Evolutionary conservation across 2,329 filamentous ascomycete genomes (phyloP).

Genomic region (Elsinoe necatrix): DNA sequence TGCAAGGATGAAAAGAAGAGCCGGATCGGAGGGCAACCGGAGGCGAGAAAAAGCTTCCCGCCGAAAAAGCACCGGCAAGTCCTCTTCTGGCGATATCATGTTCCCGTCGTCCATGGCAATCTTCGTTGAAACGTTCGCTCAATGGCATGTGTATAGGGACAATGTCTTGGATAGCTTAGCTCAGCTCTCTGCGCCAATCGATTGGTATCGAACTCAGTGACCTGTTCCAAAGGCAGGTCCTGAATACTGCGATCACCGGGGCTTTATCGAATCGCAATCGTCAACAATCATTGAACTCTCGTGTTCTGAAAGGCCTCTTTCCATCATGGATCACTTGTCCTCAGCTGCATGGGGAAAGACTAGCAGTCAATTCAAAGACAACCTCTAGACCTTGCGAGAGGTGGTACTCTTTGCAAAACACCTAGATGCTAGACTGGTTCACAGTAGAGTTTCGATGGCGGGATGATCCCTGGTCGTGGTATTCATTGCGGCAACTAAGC

Average conservation of each 20-base stretch:
- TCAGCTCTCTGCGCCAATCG: neutral
- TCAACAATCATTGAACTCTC: no score
- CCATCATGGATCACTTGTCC: no score
- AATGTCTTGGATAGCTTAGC: neutral
- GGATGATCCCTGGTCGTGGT: slow-evolving; percentile 1
- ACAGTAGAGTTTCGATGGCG: no score
- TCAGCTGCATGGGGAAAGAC: no score
- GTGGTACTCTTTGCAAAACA: no score
- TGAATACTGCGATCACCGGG: neutral
- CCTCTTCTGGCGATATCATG: neutral
- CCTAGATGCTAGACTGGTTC: no score
- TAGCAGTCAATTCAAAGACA: no score
- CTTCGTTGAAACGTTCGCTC: neutral
- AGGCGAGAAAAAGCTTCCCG: neutral
- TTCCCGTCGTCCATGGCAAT: neutral
- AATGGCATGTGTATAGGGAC: neutral
- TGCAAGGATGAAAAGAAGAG: neutral
- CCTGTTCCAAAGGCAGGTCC: neutral
- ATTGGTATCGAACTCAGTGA: neutral
- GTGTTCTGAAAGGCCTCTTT: no score
- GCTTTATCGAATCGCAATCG: neutral
- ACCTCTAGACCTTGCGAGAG: no score
- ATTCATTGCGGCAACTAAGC: neutral
- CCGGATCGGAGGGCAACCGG: neutral
- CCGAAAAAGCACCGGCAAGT: neutral